phyloP scores from a whole-genome alignment of 805 yeast genomes.

The Candida yuanshanica region DNA sequence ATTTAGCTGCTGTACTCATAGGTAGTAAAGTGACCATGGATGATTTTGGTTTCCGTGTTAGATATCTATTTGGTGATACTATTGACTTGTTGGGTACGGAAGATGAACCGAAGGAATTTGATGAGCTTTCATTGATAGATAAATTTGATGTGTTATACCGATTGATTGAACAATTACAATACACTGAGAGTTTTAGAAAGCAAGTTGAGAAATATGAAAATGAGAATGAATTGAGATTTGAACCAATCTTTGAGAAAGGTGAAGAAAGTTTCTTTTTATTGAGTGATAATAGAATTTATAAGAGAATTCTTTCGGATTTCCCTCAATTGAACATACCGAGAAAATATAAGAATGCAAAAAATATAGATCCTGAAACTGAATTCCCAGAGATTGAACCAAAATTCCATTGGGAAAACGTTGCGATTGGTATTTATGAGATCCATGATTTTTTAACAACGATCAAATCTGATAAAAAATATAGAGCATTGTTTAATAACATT shows the following conservation, averaged over 20 bases:
- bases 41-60: conserved; percentile 23
- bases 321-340: conserved; percentile 32
- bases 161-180: conserved; percentile 38
- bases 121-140: conserved; percentile 35
- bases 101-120: conserved; percentile 29
- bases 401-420: conserved; percentile 34
- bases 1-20: conserved; percentile 16
- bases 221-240: conserved; percentile 26
- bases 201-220: conserved; percentile 37
- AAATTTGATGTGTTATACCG: conserved; percentile 44
- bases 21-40: conserved; percentile 19
- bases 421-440: conserved; percentile 40
- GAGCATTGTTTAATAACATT: conserved; percentile 28
- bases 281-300: conserved; percentile 50
- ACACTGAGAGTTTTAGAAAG: conserved; percentile 39
- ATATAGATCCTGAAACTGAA: conserved; percentile 20
- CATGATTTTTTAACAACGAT: conserved; percentile 28
- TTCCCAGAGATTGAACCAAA: conserved; percentile 32
- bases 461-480: conserved; percentile 24
- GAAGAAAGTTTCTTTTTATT: conserved; percentile 31
- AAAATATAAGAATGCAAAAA: conserved; percentile 25
- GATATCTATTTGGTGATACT: conserved; percentile 22
- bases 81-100: conserved; percentile 20
- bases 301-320: conserved; percentile 25
- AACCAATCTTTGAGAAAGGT: conserved; percentile 24